These are phyloP conservation scores for Lizanozyma gosingica DNA, from an alignment of 1,139 yeast species.

Conservation along the genomic window DNA sequence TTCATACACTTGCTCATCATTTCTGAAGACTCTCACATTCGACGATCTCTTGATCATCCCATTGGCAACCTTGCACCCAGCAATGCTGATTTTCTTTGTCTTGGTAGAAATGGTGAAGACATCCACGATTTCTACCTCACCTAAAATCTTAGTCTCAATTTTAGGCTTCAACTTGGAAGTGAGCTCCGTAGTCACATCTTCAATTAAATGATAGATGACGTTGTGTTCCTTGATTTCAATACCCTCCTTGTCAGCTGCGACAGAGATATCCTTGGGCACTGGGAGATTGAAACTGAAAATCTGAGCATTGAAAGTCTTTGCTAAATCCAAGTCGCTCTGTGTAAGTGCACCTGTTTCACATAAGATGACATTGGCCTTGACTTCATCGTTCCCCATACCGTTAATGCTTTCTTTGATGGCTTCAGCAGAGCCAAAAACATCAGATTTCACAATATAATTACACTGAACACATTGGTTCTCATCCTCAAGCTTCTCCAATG, in stretches of 20 bases:
- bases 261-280: constrained; percentile 54
- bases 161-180: constrained; percentile 57
- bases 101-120: constrained; percentile 58
- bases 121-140: constrained; percentile 64
- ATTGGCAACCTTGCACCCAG: constrained; percentile 78
- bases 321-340: constrained; percentile 76
- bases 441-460: constrained; percentile 74
- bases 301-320: constrained; percentile 63
- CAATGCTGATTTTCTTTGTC: constrained; percentile 49
- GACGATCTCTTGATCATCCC: constrained; percentile 61
- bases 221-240: constrained; percentile 63
- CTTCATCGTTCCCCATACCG: constrained; percentile 81
- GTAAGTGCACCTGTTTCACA: constrained; percentile 82
- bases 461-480: not conserved
- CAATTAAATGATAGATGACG: constrained; percentile 81
- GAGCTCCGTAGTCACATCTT: constrained; percentile 65
- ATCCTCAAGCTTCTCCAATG: constrained; percentile 17
- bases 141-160: constrained; percentile 56
- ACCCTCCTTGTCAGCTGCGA: constrained; percentile 49
- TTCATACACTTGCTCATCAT: constrained; percentile 43
- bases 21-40: constrained; percentile 56
- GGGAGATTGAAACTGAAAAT: constrained; percentile 74
- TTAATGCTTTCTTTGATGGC: constrained; percentile 65
- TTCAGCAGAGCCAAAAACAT: constrained; percentile 68
- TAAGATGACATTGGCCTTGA: constrained; percentile 55